Conservation (phyloP, 441 rosid genomes). For the Pelargonium exstipulatum region DNA sequence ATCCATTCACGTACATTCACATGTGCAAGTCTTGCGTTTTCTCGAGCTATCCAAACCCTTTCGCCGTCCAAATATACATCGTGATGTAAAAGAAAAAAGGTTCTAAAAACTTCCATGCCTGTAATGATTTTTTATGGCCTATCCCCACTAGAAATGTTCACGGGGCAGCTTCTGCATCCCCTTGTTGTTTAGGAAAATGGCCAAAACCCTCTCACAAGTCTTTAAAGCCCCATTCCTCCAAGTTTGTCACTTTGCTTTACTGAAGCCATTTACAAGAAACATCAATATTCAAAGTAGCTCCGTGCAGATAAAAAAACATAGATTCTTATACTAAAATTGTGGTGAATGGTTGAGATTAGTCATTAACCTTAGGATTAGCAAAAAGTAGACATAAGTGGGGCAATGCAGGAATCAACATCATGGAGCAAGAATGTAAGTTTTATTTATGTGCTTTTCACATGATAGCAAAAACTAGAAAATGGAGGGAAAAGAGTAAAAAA, state of each 20-base stretch:
- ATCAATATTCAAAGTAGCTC: not conserved
- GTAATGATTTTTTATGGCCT: conserved; percentile 31
- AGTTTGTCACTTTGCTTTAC: conserved; percentile 26
- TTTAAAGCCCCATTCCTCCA: conserved; percentile 14
- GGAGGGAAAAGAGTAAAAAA: not conserved
- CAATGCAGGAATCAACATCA: conserved; percentile 17
- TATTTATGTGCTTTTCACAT: conserved; percentile 1
- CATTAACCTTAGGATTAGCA: conserved; percentile 8
- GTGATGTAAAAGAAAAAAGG: too few relatives aligned
- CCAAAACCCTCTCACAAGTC: conserved; percentile 23
- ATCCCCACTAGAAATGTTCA: conserved; percentile 31
- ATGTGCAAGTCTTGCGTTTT: too few relatives aligned
- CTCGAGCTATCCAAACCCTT: too few relatives aligned
- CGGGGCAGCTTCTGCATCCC: conserved; percentile 28
- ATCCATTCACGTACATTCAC: too few relatives aligned
- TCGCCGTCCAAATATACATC: too few relatives aligned
- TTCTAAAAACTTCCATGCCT: not conserved
- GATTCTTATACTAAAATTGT: not conserved
- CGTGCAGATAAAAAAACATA: not conserved
- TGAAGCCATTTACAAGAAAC: not conserved
- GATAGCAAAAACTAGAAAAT: not conserved
- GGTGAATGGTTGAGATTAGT: not conserved
- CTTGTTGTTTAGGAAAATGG: conserved; percentile 31
- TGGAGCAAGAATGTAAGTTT: conserved; percentile 17
- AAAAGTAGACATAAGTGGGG: not conserved